Base-by-base conservation (phyloP, 192 early-diverging fungal species). In the Coemansia sp. region DNA sequence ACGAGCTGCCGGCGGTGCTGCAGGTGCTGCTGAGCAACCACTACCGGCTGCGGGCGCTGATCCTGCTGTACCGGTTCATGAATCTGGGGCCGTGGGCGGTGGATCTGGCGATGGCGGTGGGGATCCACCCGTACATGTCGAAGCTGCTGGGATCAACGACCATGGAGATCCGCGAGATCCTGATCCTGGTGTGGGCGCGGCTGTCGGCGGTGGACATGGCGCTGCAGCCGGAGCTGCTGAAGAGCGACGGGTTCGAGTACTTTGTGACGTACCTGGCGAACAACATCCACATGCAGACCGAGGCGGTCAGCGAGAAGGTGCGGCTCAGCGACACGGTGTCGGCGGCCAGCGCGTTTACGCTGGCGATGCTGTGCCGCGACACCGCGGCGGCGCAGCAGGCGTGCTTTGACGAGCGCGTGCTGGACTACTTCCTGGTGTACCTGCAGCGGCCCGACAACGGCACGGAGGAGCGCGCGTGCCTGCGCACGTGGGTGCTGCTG, bases 161-260 rank as follows among this genome's bases (percentile, higher is more conserved):
- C 0, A 80, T 87, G 0, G 95, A 99, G 65, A 80, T 97, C 30
- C 90, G 92, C 58, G 92, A 93, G 30, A 91, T 95, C 10, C 80
- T 99, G 19, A 92, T 95, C 4, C 92, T 97, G 53, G 96, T 99
- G 48, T 99, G 96, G 94, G 89, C 94, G 10, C 86, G 95, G 62
- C 88, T 99, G 46, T 80, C 96, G 29, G 95, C 93, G 0, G 92
- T 97, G 1, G 96, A 99, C 63, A 78, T 81, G 37, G 84, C 84
- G 21, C 90, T 93, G 63, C 91, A 92, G 54, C 86, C 84, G 25
- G 94, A 97, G 59, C 72, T 99, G 38, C 70, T 96, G 47, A 95
- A 94, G 68, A 88, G 90, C 68, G 88, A 88, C 58, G 92, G 90
- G 9, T 93, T 87, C 65, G 81, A 85, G 18, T 97, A 99, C 68